A percentile compares a stretch with the other conserved stretches of the same genome.
Conservation (phyloP, 306 rosid genomes). For the Geum urbanum region DNA sequence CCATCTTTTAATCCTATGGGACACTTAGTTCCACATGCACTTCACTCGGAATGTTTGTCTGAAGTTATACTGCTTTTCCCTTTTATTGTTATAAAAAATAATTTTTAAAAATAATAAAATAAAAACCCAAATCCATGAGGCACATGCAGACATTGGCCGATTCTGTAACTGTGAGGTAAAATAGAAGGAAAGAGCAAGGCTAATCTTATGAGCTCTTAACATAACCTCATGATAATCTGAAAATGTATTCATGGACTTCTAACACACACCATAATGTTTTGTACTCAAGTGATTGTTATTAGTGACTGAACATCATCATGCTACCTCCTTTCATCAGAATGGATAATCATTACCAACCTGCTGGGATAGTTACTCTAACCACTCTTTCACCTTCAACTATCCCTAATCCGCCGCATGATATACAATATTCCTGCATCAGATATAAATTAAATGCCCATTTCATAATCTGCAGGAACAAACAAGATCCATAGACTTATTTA, state of each 20-base stretch:
- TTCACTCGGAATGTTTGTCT: neutral
- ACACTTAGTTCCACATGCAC: neutral
- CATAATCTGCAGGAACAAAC: constrained; percentile 17
- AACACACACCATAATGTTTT: neutral
- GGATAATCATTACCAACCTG: constrained; percentile 57
- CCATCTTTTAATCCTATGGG: neutral
- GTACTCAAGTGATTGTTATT: neutral
- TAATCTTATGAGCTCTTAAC: neutral
- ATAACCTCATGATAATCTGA: neutral
- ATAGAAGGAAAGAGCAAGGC: neutral
- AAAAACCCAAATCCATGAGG: neutral
- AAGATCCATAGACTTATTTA: constrained; percentile 14
- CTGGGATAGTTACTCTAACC: constrained; percentile 79
- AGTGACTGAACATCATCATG: neutral
- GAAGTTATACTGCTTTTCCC: neutral
- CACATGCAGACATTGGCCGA: neutral
- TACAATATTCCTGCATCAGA: constrained; percentile 63
- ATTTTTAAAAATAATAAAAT: neutral
- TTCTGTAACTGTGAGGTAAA: neutral
- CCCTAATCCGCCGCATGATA: constrained; percentile 78
- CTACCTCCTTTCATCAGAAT: constrained; percentile 16
- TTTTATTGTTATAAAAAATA: neutral
- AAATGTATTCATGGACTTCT: neutral
- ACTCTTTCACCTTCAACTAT: constrained; percentile 70
- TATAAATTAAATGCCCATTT: constrained; percentile 23